A percentile compares a stretch with the other conserved stretches of the same genome.
Evolutionary conservation across 2,329 filamentous ascomycete genomes (phyloP).

Genomic region (Ceratocystis cacaofunesta): DNA sequence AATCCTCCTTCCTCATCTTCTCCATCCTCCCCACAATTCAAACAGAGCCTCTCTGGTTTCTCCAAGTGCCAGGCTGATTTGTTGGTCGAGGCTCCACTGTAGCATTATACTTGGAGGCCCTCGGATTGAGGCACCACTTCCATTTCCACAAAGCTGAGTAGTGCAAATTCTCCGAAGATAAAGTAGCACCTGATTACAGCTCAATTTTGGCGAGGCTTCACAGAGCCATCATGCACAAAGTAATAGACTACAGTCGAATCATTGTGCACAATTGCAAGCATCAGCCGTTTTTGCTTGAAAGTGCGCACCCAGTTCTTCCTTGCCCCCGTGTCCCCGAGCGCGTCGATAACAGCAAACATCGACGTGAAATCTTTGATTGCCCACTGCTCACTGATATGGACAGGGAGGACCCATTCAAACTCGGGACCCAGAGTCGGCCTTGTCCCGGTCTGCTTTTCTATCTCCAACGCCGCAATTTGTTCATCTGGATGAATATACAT

Average conservation of each 20-base stretch:
- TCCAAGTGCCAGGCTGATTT: not conserved
- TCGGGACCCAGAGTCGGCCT: constrained; percentile 37
- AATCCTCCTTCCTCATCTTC: not conserved
- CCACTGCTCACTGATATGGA: constrained; percentile 59
- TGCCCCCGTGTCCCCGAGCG: constrained; percentile 21
- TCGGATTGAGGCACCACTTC: no score
- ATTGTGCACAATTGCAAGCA: constrained; percentile 62
- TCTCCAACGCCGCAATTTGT: constrained; percentile 56
- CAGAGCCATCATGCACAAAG: constrained; percentile 70
- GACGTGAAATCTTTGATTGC: constrained; percentile 48
- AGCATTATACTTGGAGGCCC: not conserved
- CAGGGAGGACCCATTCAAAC: constrained; percentile 63
- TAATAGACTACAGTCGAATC: constrained; percentile 80
- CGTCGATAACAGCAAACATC: constrained; percentile 50
- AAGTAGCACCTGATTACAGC: not conserved
- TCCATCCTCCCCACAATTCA: not conserved
- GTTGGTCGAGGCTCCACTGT: not conserved
- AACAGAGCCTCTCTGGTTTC: not conserved
- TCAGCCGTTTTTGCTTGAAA: constrained; percentile 47
- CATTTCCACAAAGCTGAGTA: not conserved
- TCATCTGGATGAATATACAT: constrained; percentile 73
- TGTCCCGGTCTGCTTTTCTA: constrained; percentile 35
- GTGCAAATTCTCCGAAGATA: not conserved
- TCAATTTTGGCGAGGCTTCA: constrained; percentile 72
- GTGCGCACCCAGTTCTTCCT: constrained; percentile 28